Conservation (phyloP, 805 yeast species). For the Candida montana region DNA sequence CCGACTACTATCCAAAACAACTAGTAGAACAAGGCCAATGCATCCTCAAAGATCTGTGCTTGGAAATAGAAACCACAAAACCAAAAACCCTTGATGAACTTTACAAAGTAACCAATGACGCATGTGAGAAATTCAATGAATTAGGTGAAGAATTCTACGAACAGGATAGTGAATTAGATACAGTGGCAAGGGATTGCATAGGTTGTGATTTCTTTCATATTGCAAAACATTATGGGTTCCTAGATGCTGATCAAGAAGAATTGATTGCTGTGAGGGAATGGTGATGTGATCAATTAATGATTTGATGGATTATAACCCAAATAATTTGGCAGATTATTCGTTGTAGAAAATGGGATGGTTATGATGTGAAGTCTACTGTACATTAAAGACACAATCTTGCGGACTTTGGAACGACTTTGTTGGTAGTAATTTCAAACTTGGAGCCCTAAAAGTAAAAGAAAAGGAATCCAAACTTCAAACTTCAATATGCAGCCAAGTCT, state of each 20-base stretch:
- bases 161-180: neutral
- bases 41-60: neutral
- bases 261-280: neutral
- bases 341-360: too few relatives aligned
- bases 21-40: neutral
- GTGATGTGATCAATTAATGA: too few relatives aligned
- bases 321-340: too few relatives aligned
- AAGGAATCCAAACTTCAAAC: too few relatives aligned
- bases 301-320: too few relatives aligned
- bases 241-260: neutral
- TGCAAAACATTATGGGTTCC: neutral
- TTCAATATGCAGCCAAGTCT: too few relatives aligned
- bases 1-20: neutral
- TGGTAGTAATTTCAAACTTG: too few relatives aligned
- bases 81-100: neutral
- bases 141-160: neutral
- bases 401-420: too few relatives aligned
- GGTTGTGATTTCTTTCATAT: neutral
- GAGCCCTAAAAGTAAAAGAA: too few relatives aligned
- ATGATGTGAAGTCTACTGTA: too few relatives aligned
- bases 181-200: neutral
- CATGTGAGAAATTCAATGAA: neutral
- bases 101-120: neutral
- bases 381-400: too few relatives aligned
- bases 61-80: neutral